Percentiles rank a stretch among this genome's conserved stretches.
These are phyloP conservation scores for Trichoderma citrinoviride DNA, from an alignment of 2,329 filamentous ascomycete species.

Conservation along the genomic window DNA sequence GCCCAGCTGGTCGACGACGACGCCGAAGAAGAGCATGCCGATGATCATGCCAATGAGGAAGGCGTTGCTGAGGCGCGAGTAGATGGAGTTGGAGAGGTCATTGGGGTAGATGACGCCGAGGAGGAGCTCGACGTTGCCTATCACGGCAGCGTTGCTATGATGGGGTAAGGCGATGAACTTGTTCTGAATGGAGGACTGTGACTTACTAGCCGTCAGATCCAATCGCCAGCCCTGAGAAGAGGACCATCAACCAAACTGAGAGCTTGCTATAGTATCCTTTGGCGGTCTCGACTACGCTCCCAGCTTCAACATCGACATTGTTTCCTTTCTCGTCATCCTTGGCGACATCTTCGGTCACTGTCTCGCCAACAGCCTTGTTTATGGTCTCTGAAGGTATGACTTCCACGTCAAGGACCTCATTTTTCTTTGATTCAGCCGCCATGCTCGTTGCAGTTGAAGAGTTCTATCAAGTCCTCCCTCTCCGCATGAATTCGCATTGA, in stretches of 20 bases:
- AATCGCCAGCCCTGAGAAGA: slow-evolving; percentile 46
- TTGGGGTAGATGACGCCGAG: slow-evolving; percentile 44
- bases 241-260: slow-evolving; percentile 44
- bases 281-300: neutral
- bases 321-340: neutral
- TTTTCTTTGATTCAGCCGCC: neutral
- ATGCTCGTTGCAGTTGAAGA: neutral
- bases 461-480: neutral
- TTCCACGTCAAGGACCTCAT: neutral
- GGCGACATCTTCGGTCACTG: neutral
- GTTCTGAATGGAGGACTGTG: neutral
- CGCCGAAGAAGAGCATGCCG: slow-evolving; percentile 54
- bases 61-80: slow-evolving; percentile 53
- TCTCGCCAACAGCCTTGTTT: neutral
- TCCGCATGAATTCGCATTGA: neutral
- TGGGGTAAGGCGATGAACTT: neutral
- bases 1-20: slow-evolving; percentile 49
- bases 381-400: neutral
- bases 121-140: slow-evolving; percentile 45
- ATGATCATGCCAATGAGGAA: slow-evolving; percentile 56
- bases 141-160: slow-evolving; percentile 42
- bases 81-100: slow-evolving; percentile 42
- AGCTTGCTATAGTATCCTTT: slow-evolving; percentile 40
- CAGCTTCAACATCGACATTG: slow-evolving; percentile 24
- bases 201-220: slow-evolving; percentile 45